Conservation (phyloP, 768 basidiomycete genomes). For the Suillus placidus region DNA sequence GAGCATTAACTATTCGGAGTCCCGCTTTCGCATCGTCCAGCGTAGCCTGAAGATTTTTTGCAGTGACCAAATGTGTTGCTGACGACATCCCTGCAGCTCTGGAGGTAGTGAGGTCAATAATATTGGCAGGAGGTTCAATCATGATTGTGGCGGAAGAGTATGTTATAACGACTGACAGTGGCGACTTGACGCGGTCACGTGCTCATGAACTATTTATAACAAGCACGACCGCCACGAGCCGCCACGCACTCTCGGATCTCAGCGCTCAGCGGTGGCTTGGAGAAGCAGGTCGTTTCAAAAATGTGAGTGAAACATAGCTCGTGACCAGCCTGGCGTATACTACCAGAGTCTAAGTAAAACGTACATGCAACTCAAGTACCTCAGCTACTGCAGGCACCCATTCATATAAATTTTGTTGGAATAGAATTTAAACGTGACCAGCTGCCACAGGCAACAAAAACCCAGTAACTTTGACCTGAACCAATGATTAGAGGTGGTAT, state of each 20-base stretch:
- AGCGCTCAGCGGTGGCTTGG: too few species aligned
- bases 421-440: background rate
- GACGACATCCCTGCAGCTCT: background rate
- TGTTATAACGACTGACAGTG: background rate
- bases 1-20: slow-evolving; percentile 27
- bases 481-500: slow-evolving; percentile 5
- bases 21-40: slow-evolving; percentile 25
- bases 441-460: background rate
- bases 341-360: background rate
- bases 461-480: background rate
- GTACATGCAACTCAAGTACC: background rate
- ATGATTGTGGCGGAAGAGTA: background rate
- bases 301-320: background rate
- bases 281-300: background rate
- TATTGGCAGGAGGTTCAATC: background rate
- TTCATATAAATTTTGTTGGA: background rate
- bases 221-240: too few species aligned
- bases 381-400: background rate
- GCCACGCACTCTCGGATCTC: too few species aligned
- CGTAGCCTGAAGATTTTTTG: slow-evolving; percentile 28
- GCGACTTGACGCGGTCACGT: slow-evolving; percentile 5
- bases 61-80: background rate
- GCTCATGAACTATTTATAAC: background rate
- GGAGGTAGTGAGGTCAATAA: background rate
- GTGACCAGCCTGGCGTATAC: background rate